Evolutionary conservation across 2,329 filamentous ascomycete genomes (phyloP).

Genomic region (Fusarium compactum): DNA sequence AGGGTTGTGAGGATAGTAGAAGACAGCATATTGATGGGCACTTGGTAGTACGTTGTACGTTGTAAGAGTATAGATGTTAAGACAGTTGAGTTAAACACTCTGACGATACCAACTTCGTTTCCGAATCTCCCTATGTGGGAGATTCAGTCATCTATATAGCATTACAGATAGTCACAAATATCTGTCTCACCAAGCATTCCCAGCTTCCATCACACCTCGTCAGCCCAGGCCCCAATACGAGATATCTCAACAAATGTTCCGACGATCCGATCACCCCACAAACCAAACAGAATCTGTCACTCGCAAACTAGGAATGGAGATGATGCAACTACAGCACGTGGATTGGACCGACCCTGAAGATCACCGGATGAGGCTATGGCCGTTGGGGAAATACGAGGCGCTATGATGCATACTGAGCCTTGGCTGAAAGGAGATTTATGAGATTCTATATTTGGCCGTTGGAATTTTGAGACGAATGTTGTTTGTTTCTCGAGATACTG

Average conservation of each 20-base stretch:
- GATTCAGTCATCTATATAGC: conserved; percentile 9
- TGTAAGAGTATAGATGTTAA: not conserved
- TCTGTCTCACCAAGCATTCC: not conserved
- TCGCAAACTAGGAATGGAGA: conserved; percentile 1
- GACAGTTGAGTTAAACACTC: too few relatives aligned
- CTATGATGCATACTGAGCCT: conserved; percentile 1
- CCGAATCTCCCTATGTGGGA: not conserved
- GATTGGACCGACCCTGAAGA: conserved; percentile 24
- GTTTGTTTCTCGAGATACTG: not conserved
- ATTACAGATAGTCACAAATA: not conserved
- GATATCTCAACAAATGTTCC: not conserved
- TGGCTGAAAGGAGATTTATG: not conserved
- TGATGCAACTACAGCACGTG: conserved; percentile 15
- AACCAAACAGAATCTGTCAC: not conserved
- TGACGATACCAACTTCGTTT: not conserved
- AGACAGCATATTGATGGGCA: conserved; percentile 18
- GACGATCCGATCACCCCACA: not conserved
- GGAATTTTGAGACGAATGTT: not conserved
- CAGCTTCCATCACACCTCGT: not conserved
- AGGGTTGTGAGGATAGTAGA: conserved; percentile 12
- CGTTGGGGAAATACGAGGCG: conserved; percentile 25
- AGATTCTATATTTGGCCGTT: not conserved
- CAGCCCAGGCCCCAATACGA: conserved; percentile 14
- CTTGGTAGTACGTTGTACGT: not conserved
- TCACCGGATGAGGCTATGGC: conserved; percentile 18